Conservation (phyloP, 768 basidiomycete species). For the Nidularia pulvinata region DNA sequence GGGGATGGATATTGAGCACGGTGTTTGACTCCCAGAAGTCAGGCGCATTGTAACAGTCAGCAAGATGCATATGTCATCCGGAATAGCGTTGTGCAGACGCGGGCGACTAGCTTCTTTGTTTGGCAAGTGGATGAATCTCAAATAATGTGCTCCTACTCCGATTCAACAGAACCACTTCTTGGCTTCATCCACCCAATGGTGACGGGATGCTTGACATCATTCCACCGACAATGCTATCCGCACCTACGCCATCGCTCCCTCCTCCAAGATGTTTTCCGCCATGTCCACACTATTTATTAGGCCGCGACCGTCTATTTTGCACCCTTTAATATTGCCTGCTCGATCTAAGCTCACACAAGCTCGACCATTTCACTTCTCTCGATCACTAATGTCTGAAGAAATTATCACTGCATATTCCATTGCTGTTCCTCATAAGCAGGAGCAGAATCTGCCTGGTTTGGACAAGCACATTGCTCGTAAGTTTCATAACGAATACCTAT, state of each 20-base stretch:
- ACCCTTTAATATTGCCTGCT: background rate
- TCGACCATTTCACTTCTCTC: background rate
- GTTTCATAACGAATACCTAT: conserved; percentile 15
- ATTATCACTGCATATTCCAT: conserved; percentile 30
- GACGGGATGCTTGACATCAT: background rate
- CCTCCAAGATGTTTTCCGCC: too few species aligned
- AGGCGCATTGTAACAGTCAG: too few species aligned
- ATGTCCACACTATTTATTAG: background rate
- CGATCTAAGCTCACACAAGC: background rate
- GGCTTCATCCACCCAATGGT: too few species aligned
- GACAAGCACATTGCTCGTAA: conserved; percentile 46
- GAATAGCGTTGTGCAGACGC: too few species aligned
- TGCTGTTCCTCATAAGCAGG: conserved; percentile 35
- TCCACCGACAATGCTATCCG: background rate
- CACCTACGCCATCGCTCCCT: background rate
- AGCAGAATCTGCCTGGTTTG: conserved; percentile 46
- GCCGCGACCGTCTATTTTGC: background rate
- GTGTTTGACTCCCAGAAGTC: too few species aligned
- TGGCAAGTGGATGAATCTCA: too few species aligned
- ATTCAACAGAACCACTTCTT: too few species aligned
- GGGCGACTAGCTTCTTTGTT: too few species aligned
- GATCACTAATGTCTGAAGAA: conserved; percentile 19
- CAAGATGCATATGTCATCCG: too few species aligned
- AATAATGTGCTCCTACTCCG: too few species aligned
- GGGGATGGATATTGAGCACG: too few species aligned